Evolutionary conservation across 73 alveolate species (phyloP), one percentile per base, ranked within the genome.

Genomic region (Symbiodinium natans): DNA sequence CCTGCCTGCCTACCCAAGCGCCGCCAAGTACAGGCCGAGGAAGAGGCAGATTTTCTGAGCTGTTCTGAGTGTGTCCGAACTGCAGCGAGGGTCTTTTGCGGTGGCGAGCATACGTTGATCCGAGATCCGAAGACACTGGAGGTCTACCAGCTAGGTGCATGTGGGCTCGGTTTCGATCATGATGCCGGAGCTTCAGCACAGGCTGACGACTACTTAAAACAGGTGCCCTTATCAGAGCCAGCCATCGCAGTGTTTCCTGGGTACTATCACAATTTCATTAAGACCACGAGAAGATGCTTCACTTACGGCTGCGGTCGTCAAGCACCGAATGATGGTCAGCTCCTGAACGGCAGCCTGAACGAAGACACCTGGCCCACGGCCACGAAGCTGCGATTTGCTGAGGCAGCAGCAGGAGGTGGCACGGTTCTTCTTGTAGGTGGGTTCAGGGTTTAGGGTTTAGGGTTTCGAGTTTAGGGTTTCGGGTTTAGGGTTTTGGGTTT

Each of bases 251-350:
- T 63, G 31, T 23, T 63, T 29, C 38, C 82, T 27, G 82, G 82
- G 38, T 63, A 63, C 82, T 63, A 63, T 29, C 82, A 63, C 82
- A 63, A 63, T 10, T 27, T 63, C 36, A 27, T 63, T 1, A 29
- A 23, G 82, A 63, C 82, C 40, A 63, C 36, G 82, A 17, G 82
- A 29, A 23, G 36, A 9, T 63, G 82, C 82, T 63, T 63, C 82
- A 63, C 38, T 34, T 63, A 63, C 82, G 82, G 82, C 82, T 63
- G 82, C 36, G 82, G 82, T 27, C 82, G 82, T 29, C 82, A 63
- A 63, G 82, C 82, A 27, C 36, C 82, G 82, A 63, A 63, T 29
- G 82, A 63, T 63, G 82, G 82, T 23, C 82, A 63, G 82, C 36
- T 63, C 38, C 68, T 52, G 68, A 52, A 52, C n/a, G 68, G 68